Percentiles rank a stretch among this genome's conserved stretches.
These are phyloP conservation scores for Carpinus fangiana DNA, from an alignment of 306 rosid species.

Conservation along the genomic window DNA sequence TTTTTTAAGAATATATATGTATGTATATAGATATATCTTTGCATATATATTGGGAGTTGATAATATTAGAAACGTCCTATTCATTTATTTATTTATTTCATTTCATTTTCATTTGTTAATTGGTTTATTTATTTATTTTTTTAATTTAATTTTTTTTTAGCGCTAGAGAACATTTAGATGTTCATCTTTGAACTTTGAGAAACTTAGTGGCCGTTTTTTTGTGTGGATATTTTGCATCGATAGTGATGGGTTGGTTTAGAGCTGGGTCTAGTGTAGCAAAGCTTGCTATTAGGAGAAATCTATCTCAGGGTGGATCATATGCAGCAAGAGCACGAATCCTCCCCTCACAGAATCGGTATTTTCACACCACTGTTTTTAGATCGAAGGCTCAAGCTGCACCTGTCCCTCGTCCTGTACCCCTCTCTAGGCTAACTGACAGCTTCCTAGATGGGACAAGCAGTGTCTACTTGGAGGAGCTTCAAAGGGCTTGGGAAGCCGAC, in stretches of 20 bases:
- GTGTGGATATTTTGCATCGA: constrained; percentile 27
- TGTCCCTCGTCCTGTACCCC: constrained; percentile 83
- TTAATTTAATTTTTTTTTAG: neutral
- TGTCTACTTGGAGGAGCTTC: constrained; percentile 94
- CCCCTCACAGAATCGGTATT: constrained; percentile 52
- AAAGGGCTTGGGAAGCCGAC: constrained; percentile 97
- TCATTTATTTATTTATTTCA: neutral
- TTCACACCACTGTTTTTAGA: constrained; percentile 60
- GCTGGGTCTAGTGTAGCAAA: constrained; percentile 72
- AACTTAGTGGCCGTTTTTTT: neutral
- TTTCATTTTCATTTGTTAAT: neutral
- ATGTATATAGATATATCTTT: neutral
- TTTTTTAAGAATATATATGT: neutral
- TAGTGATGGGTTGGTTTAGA: constrained; percentile 84
- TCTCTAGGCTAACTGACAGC: constrained; percentile 84
- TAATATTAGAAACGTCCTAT: neutral
- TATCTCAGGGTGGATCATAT: constrained; percentile 58
- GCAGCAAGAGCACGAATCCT: constrained; percentile 54
- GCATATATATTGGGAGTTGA: neutral
- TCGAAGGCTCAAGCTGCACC: constrained; percentile 72
- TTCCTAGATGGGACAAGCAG: constrained; percentile 95
- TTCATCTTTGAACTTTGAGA: constrained; percentile 20
- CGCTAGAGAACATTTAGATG: neutral
- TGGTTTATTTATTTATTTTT: neutral
- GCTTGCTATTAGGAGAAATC: constrained; percentile 57